Base-by-base conservation (phyloP, 1,139 yeast genomes). In the Pichia sorboxylosa region DNA sequence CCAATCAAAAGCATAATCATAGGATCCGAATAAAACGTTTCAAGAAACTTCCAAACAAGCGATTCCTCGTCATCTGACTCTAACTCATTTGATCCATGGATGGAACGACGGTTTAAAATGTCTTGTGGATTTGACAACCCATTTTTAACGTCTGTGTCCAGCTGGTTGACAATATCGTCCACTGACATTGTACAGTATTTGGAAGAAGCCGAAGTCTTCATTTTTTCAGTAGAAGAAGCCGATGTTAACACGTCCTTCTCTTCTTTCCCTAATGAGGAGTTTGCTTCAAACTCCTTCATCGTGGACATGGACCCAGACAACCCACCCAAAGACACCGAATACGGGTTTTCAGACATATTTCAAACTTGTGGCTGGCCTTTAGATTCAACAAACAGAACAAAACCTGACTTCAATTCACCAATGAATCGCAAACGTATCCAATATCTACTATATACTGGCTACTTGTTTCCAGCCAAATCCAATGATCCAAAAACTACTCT, bases 11-110 rank as follows among this genome's bases (percentile, higher is more conserved):
- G 61, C 46, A 90, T 61, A 42, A 90, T 87, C 57, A 90, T 64
- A 13, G 95, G 95, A 57, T 87, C 94, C 46, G 80, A 90, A 47
- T 81, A 77, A 51, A 90, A 87, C 34, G 77, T 83, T 35, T 78
- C 65, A 17, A 84, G 35, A 47, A 90, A 90, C 53, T 81, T 80
- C 59, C 69, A 57, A 13, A 69, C 38, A 31, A 87, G 49, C 37
- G 73, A 70, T 44, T 87, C 96, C 27, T 80, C 85, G 34, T 83
- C 94, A 10, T 80, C 84, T 13, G 67, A 59, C 9, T 65, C 58
- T 33, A 90, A 63, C 50, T 82, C 94, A 53, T 84, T 82, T 27
- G 66, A 47, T 1, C 98, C 98, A 49, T 84, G 80, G 17, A 77
- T 59, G 17, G 76, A 64, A 48, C 87, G 68, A 45, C 96, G 64